Evolutionary conservation across 164 flowering plant genomes (phyloP).

Genomic region (Cinnamomum micranthum): DNA sequence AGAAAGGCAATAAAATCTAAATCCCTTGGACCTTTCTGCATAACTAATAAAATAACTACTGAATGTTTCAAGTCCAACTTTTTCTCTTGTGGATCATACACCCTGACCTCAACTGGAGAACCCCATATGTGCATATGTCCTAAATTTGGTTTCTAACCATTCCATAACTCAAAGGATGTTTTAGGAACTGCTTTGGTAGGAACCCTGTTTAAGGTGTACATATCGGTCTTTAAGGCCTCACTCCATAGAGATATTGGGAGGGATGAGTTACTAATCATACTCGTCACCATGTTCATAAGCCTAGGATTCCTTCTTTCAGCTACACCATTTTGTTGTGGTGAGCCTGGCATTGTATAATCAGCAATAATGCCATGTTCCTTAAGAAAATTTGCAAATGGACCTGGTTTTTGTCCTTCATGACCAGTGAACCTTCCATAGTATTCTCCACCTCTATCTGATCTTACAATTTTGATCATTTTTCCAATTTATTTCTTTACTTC

Average conservation of each 20-base stretch:
- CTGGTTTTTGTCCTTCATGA: neutral
- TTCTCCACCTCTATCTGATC: neutral
- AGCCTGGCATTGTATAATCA: neutral
- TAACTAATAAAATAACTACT: neutral
- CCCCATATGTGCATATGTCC: neutral
- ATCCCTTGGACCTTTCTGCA: neutral
- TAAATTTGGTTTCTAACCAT: neutral
- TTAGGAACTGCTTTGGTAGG: no score
- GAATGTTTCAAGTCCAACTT: neutral
- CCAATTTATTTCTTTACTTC: neutral
- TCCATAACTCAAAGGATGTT: neutral
- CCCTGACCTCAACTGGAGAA: neutral
- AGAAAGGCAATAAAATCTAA: neutral
- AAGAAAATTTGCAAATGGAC: constrained; percentile 3
- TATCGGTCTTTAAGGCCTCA: neutral
- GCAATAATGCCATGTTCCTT: neutral
- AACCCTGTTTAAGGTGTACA: no score
- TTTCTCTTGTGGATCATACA: neutral
- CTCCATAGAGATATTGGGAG: neutral
- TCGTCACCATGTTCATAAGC: no score
- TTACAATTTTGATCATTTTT: neutral
- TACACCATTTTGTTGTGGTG: neutral
- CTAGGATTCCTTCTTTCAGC: no score
- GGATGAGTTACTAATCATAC: neutral
- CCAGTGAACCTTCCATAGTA: neutral